Conservation (phyloP, 1,284 basidiomycete species). For the Puccinia horiana region DNA sequence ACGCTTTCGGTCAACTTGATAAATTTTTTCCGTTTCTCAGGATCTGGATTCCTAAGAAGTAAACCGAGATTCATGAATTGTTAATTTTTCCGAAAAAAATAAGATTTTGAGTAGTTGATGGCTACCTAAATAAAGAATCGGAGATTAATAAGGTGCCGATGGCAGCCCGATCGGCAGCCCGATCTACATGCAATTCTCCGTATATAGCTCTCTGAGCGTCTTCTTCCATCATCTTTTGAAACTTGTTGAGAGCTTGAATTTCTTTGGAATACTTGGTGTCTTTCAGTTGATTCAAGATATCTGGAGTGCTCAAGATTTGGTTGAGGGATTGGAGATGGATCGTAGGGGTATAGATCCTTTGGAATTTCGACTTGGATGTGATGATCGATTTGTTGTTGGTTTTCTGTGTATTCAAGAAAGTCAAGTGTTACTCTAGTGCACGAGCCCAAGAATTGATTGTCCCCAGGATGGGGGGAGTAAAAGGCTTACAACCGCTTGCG, state of each 20-base stretch:
- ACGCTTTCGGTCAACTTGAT: slow-evolving; percentile 88
- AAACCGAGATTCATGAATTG: background rate
- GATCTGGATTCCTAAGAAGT: slow-evolving; percentile 52
- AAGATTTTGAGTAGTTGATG: background rate
- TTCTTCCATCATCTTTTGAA: slow-evolving; percentile 71
- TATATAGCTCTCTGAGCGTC: slow-evolving; percentile 99
- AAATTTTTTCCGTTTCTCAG: slow-evolving; percentile 65
- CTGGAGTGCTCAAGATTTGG: slow-evolving; percentile 76
- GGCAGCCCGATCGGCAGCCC: slow-evolving; percentile 89
- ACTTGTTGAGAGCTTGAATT: slow-evolving; percentile 83
- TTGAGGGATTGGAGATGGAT: slow-evolving; percentile 94
- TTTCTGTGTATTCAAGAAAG: slow-evolving; percentile 57
- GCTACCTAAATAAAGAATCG: slow-evolving; percentile 82
- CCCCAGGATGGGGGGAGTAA: background rate
- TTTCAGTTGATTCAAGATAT: slow-evolving; percentile 69
- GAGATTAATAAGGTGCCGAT: slow-evolving; percentile 93
- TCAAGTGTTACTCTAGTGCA: background rate
- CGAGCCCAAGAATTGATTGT: background rate
- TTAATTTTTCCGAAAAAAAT: background rate
- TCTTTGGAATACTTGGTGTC: slow-evolving; percentile 98
- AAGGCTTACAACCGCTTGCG: slow-evolving; percentile 67
- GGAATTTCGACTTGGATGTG: slow-evolving; percentile 73
- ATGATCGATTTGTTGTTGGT: slow-evolving; percentile 73
- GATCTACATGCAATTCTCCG: slow-evolving; percentile 85
- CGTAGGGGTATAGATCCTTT: slow-evolving; percentile 88